A percentile compares a stretch with the other conserved stretches of the same genome.
Conservation (phyloP, 495 filamentous ascomycete genomes). For the Penicillium desertorum region DNA sequence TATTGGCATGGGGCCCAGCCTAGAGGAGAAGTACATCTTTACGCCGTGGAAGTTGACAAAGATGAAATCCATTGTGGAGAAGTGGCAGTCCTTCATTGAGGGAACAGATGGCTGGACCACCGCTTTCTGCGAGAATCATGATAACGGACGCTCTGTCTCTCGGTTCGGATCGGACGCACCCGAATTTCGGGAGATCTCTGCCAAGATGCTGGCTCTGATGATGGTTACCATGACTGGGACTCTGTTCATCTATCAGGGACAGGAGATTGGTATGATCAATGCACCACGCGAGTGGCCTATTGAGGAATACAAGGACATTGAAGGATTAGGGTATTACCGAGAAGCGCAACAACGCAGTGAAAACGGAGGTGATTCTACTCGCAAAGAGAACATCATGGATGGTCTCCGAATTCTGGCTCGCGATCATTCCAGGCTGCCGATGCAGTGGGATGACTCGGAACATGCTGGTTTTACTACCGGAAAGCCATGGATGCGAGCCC, state of each 20-base stretch:
- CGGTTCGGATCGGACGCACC: slow-evolving; percentile 49
- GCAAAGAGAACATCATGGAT: slow-evolving; percentile 16
- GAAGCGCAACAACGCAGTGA: slow-evolving; percentile 20
- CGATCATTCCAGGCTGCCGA: slow-evolving; percentile 50
- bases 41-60: slow-evolving; percentile 41
- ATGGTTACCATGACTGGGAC: slow-evolving; percentile 57
- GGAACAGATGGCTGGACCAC: slow-evolving; percentile 52
- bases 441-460: slow-evolving; percentile 58
- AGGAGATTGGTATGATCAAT: slow-evolving; percentile 71
- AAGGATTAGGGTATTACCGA: slow-evolving; percentile 55
- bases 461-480: slow-evolving; percentile 43
- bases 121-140: slow-evolving; percentile 60
- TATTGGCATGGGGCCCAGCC: slow-evolving; percentile 41
- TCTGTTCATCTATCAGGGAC: slow-evolving; percentile 67
- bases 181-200: slow-evolving; percentile 38
- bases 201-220: slow-evolving; percentile 60
- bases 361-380: slow-evolving; percentile 15
- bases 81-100: slow-evolving; percentile 46
- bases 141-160: slow-evolving; percentile 56
- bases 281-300: slow-evolving; percentile 57
- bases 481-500: slow-evolving; percentile 54
- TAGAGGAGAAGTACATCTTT: slow-evolving; percentile 37
- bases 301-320: slow-evolving; percentile 64
- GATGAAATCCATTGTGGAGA: slow-evolving; percentile 35
- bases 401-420: slow-evolving; percentile 35